These are phyloP conservation scores for Trichoderma sp. DNA, from an alignment of 2,329 filamentous ascomycete genomes.

Conservation along the genomic window DNA sequence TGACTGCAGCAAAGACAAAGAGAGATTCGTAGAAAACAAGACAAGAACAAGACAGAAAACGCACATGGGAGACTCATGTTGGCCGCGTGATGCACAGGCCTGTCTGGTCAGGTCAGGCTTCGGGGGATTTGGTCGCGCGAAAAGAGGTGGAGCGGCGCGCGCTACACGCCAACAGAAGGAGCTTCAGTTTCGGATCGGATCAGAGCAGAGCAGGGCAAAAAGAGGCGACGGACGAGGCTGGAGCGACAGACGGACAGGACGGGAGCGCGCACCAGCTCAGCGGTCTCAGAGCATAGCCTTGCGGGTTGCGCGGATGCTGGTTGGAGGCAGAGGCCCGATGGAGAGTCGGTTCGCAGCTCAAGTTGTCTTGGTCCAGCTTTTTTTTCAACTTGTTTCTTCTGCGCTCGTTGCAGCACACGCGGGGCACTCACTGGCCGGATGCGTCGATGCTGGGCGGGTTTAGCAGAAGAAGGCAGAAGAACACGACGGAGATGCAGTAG, in stretches of 20 bases:
- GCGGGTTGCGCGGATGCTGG: not conserved
- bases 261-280: slow-evolving; percentile 18
- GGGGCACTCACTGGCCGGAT: not conserved
- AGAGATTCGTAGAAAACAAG: not conserved
- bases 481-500: not conserved
- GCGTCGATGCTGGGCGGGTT: not conserved
- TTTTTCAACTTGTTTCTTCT: not conserved
- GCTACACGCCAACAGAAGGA: slow-evolving; percentile 10
- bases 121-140: slow-evolving; percentile 2
- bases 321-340: not conserved
- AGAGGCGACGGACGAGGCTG: not conserved
- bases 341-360: not conserved
- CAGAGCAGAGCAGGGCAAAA: not conserved
- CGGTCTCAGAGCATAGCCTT: slow-evolving; percentile 23
- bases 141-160: slow-evolving; percentile 15
- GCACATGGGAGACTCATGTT: slow-evolving; percentile 28
- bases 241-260: not conserved
- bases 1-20: not conserved
- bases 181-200: not conserved
- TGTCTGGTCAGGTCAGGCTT: not conserved
- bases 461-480: not conserved
- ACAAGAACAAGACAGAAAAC: slow-evolving; percentile 8
- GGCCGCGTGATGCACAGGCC: slow-evolving; percentile 1
- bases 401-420: not conserved
- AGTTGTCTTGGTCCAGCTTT: not conserved